These are phyloP conservation scores for Metschnikowia drakensbergensis DNA, from an alignment of 805 yeast species.

Conservation along the genomic window DNA sequence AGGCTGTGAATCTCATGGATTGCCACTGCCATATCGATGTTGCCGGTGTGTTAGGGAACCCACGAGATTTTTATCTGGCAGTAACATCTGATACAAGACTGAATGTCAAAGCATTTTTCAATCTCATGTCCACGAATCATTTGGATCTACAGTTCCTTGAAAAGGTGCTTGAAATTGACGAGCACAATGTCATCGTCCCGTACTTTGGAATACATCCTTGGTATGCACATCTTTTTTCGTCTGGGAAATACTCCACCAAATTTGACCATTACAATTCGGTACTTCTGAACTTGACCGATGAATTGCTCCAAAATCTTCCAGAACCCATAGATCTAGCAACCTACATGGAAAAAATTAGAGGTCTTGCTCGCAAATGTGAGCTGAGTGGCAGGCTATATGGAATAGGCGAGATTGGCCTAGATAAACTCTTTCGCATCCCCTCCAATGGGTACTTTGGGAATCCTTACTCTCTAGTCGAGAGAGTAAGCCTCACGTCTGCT, in stretches of 20 bases:
- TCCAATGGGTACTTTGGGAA: constrained; percentile 51
- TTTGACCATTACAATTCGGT: constrained; percentile 54
- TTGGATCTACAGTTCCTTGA: constrained; percentile 30
- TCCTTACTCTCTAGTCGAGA: constrained; percentile 5
- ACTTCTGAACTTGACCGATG: constrained; percentile 40
- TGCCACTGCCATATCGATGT: constrained; percentile 36
- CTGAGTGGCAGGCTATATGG: constrained; percentile 25
- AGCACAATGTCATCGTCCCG: constrained; percentile 29
- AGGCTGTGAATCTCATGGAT: constrained; percentile 11
- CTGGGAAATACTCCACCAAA: constrained; percentile 29
- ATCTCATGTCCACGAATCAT: constrained; percentile 40
- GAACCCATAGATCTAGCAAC: constrained; percentile 48
- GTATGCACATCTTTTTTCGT: constrained; percentile 66
- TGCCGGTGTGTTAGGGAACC: constrained; percentile 9
- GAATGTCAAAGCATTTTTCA: constrained; percentile 15
- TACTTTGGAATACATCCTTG: constrained; percentile 88
- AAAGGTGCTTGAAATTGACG: constrained; percentile 13
- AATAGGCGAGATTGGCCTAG: constrained; percentile 91
- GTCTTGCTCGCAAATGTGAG: constrained; percentile 16
- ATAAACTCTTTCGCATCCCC: constrained; percentile 70
- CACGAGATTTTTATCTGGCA: constrained; percentile 5
- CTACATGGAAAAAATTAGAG: constrained; percentile 31
- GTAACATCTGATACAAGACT: constrained; percentile 5
- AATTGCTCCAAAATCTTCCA: constrained; percentile 51
- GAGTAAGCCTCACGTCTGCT: constrained; percentile 31